Conservation (phyloP, 2,329 filamentous ascomycete genomes). For the Microsporum ferrugineum region DNA sequence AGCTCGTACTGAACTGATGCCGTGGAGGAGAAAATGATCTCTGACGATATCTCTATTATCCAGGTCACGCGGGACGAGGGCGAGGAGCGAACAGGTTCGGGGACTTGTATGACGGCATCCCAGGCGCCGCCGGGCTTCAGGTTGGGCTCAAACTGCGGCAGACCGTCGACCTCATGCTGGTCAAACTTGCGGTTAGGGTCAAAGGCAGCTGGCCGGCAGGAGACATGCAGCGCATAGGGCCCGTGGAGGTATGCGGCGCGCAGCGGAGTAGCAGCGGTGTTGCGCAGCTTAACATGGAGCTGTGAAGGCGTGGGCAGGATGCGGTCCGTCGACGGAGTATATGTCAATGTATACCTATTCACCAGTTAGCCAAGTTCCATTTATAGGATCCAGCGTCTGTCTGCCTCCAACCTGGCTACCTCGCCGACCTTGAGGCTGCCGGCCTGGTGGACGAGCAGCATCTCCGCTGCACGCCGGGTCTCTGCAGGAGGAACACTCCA, state of each 20-base stretch:
- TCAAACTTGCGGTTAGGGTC: slow-evolving; percentile 69
- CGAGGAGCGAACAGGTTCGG: slow-evolving; percentile 47
- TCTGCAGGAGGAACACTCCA: slow-evolving; percentile 23
- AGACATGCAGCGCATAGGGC: slow-evolving; percentile 79
- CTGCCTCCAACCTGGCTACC: slow-evolving; percentile 58
- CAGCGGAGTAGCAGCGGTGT: slow-evolving; percentile 78
- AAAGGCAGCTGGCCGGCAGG: slow-evolving; percentile 74
- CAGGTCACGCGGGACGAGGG: slow-evolving; percentile 52
- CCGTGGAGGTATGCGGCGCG: slow-evolving; percentile 94
- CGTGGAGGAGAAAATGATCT: slow-evolving; percentile 85
- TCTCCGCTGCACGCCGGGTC: slow-evolving; percentile 32
- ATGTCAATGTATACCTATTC: slow-evolving; percentile 68
- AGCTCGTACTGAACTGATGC: slow-evolving; percentile 83
- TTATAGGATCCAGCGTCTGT: neutral
- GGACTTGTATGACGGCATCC: slow-evolving; percentile 68
- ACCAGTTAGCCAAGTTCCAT: neutral
- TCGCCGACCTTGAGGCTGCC: slow-evolving; percentile 91
- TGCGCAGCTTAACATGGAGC: slow-evolving; percentile 79
- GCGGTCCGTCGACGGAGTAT: slow-evolving; percentile 77
- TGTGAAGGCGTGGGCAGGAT: slow-evolving; percentile 75
- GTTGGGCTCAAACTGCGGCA: slow-evolving; percentile 89
- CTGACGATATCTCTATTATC: slow-evolving; percentile 83
- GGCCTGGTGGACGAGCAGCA: slow-evolving; percentile 84
- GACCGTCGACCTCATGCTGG: slow-evolving; percentile 57
- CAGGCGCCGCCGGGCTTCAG: slow-evolving; percentile 87